Base-by-base conservation (phyloP, 371 early-diverging fungal genomes). In the Mortierella sp. region DNA sequence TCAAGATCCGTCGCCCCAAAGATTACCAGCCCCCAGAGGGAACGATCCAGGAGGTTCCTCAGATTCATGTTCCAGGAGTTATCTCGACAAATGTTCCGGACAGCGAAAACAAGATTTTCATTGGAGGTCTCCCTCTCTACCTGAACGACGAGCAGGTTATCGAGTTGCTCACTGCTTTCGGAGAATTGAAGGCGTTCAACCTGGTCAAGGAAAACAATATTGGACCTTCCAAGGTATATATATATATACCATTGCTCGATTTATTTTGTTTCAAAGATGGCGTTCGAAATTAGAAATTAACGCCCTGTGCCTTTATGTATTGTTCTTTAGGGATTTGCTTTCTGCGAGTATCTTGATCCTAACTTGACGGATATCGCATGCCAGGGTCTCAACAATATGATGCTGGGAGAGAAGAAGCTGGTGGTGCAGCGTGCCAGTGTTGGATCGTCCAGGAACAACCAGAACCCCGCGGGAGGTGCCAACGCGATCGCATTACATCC, bases 1-100 rank as follows among this genome's bases (percentile, higher is more conserved):
- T 99, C 56, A 97, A 96, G 83, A 95, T 99, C 77, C 96, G 98
- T 58, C 92, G 99, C 70, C 99, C 99, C 35, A 98, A 98, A 84
- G 98, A 99, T 82, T 99, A 98, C 79, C 92, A 93, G 63, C 95
- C 96, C 5, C 95, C 95, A n/a, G 87, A 89, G 44, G 94, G 93
- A 55, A 86, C 92, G 71, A 75, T 83, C 12, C 73, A 87, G 38
- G 89, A 89, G 68, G 86, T 90, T 56, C 90, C 91, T 41, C 87
- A 89, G 71, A 84, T 93, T 48, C 88, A 88, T 68, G 86, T 91
- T 18, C 87, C 90, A 44, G 96, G 96, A 27, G 91, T 95, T 12
- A 92, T 98, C 24, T 94, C 95, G 21, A 95, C 93, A 14, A 95
- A 94, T 75, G 97, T 97, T 0, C 95, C 96, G 5, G 98, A 98